Conservation (phyloP, 352 stramenopile genomes). For the Phytophthora megakarya region DNA sequence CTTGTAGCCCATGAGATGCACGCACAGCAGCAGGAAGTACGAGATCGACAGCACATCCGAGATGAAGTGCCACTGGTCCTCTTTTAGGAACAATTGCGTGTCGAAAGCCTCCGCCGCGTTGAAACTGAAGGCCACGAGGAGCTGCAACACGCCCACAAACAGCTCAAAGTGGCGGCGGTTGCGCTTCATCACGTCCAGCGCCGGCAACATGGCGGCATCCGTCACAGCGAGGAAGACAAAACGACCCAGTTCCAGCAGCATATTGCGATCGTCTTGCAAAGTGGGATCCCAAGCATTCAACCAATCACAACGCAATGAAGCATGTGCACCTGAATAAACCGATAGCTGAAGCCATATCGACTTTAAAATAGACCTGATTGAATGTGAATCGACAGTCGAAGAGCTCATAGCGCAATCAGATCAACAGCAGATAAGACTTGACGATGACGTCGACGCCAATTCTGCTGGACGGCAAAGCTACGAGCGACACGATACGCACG, state of each 20-base stretch:
- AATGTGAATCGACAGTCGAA: constrained; percentile 15
- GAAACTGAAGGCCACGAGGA: constrained; percentile 82
- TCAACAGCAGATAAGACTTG: constrained; percentile 8
- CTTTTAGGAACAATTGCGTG: constrained; percentile 64
- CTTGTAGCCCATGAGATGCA: constrained; percentile 85
- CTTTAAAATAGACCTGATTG: constrained; percentile 11
- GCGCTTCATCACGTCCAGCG: constrained; percentile 76
- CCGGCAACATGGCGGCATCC: constrained; percentile 74
- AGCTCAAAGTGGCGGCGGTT: constrained; percentile 90
- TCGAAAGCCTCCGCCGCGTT: constrained; percentile 81
- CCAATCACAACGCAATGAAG: constrained; percentile 11
- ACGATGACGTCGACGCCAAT: constrained; percentile 16
- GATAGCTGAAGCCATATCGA: not conserved
- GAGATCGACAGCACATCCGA: constrained; percentile 86
- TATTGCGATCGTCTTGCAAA: constrained; percentile 19
- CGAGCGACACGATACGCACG: constrained; percentile 79
- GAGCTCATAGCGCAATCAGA: constrained; percentile 29
- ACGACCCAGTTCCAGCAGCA: constrained; percentile 54
- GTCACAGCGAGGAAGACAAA: constrained; percentile 79
- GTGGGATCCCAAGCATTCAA: constrained; percentile 12
- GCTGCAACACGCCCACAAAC: constrained; percentile 86
- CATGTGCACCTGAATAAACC: constrained; percentile 5
- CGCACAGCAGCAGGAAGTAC: constrained; percentile 86
- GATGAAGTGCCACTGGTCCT: constrained; percentile 87
- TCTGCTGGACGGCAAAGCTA: constrained; percentile 85